phyloP scores from a whole-genome alignment of 2,329 filamentous ascomycete genomes.

The Periconia sp. region DNA sequence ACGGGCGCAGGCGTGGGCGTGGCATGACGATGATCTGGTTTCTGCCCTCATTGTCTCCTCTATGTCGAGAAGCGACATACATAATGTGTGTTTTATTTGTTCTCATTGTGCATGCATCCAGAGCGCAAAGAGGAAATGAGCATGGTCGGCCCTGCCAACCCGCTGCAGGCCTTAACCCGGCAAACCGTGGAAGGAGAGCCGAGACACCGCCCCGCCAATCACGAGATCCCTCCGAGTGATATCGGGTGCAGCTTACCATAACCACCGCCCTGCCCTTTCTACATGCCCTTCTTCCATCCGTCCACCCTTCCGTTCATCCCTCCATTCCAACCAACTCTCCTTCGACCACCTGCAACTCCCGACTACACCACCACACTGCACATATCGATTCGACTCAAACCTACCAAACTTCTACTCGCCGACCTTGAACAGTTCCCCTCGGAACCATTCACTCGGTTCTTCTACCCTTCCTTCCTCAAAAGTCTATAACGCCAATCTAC shows the following conservation, averaged over 20 bases:
- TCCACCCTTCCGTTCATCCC: too few species aligned
- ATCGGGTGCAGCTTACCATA: background rate
- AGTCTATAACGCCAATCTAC: background rate
- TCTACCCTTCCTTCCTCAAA: background rate
- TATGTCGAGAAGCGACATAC: too few species aligned
- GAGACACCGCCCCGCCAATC: background rate
- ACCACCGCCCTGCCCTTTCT: background rate
- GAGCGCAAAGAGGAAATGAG: background rate
- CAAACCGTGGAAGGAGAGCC: background rate
- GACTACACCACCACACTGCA: too few species aligned
- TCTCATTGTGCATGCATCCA: background rate
- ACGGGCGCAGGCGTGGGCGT: too few species aligned
- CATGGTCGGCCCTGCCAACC: background rate
- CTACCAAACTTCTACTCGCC: too few species aligned
- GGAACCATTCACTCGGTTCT: background rate
- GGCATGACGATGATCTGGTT: too few species aligned
- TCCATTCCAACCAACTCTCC: too few species aligned
- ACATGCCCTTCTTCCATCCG: too few species aligned
- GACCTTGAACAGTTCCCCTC: background rate
- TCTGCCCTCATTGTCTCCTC: too few species aligned
- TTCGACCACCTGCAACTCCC: too few species aligned
- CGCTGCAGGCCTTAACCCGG: too few species aligned
- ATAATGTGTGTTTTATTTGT: too few species aligned
- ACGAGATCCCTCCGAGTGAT: background rate
- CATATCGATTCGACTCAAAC: background rate